Percentiles rank a stretch among this genome's conserved stretches.
Conservation (phyloP, 75 land plant genomes). For the Sequoia sempervirens region DNA sequence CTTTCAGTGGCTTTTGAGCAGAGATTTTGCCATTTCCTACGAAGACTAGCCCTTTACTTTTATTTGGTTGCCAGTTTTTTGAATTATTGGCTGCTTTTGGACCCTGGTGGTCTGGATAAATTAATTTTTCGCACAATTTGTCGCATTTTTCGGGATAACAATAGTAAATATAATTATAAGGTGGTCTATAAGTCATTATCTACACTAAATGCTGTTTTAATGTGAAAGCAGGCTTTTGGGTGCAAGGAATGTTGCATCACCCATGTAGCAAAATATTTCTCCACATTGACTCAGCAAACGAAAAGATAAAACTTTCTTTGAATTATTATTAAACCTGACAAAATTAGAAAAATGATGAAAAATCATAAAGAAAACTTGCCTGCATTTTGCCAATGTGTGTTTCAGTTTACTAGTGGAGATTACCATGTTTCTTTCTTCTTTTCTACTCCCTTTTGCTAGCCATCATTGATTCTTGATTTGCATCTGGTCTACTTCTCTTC, state of each 20-base stretch:
- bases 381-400: background rate
- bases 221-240: background rate
- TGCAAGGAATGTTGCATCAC: background rate
- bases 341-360: too few relatives aligned
- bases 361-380: too few relatives aligned
- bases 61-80: background rate
- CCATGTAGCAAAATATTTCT: too few relatives aligned
- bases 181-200: too few relatives aligned
- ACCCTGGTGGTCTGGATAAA: background rate
- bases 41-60: background rate
- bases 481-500: background rate
- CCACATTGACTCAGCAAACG: too few relatives aligned
- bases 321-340: too few relatives aligned
- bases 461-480: background rate
- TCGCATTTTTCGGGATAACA: background rate
- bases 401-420: background rate
- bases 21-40: background rate
- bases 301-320: too few relatives aligned
- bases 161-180: background rate
- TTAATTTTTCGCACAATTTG: background rate
- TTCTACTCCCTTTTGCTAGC: background rate
- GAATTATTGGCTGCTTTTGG: background rate
- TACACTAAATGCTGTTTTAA: background rate
- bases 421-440: background rate
- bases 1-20: background rate